These are phyloP conservation scores for Litchi chinensis DNA, from an alignment of 345 rosid genomes.

Conservation along the genomic window DNA sequence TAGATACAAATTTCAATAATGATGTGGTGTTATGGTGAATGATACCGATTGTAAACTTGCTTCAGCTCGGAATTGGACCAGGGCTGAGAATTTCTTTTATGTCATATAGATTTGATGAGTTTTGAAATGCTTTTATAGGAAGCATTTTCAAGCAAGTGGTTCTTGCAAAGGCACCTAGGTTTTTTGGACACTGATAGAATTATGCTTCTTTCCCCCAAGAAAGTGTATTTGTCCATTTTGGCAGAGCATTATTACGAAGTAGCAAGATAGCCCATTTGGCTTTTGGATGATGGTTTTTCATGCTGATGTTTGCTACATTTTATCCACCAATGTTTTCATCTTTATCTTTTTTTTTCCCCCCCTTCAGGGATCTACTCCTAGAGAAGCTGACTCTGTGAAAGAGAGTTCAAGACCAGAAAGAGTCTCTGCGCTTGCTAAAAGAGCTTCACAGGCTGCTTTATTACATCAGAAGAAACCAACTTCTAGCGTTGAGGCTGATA, in stretches of 20 bases:
- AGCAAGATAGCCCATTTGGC: not conserved
- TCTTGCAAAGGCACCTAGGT: not conserved
- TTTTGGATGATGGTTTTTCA: not conserved
- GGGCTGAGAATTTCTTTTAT: not conserved
- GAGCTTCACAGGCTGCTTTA: slow-evolving; percentile 57
- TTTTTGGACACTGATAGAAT: not conserved
- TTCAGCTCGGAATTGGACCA: not conserved
- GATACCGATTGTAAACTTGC: not conserved
- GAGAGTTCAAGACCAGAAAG: slow-evolving; percentile 79
- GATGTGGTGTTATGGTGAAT: not conserved
- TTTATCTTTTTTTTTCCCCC: not conserved
- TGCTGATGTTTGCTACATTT: not conserved
- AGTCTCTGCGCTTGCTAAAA: slow-evolving; percentile 61
- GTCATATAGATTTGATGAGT: not conserved
- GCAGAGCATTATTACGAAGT: not conserved
- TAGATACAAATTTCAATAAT: slow-evolving; percentile 1
- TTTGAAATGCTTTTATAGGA: not conserved
- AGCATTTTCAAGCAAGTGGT: not conserved
- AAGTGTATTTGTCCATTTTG: not conserved
- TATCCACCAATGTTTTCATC: not conserved
- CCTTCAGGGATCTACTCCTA: slow-evolving; percentile 63
- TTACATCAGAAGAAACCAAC: slow-evolving; percentile 78
- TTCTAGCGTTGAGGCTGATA: slow-evolving; percentile 95
- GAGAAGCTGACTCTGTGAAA: slow-evolving; percentile 66
- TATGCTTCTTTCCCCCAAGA: not conserved